Evolutionary conservation across 2,329 filamentous ascomycete species (phyloP), one percentile per base, ranked within the genome.

Genomic region (Hypoxylon sp.): DNA sequence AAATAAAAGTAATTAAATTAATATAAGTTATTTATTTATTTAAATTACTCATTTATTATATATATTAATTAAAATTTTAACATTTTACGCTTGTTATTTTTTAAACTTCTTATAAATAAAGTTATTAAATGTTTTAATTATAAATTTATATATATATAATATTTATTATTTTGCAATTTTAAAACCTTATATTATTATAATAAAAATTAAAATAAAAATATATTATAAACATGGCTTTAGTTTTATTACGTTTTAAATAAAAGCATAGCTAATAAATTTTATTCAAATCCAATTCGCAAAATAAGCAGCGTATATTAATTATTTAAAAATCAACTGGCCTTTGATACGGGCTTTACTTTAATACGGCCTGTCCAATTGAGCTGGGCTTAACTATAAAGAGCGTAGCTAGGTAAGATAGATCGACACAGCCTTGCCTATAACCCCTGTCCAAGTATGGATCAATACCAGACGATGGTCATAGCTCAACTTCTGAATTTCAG

Each of bases 1-100:
- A n/a, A n/a, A n/a, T n/a, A n/a, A n/a, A n/a, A n/a, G n/a, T n/a
- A n/a, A n/a, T n/a, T n/a, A n/a, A n/a, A n/a, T n/a, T n/a, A n/a
- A n/a, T n/a, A n/a, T n/a, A n/a, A n/a, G n/a, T n/a, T n/a, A n/a
- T n/a, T n/a, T n/a, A n/a, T n/a, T n/a, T n/a, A n/a, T n/a, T n/a
- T n/a, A n/a, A n/a, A n/a, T n/a, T n/a, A n/a, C n/a, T n/a, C n/a
- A n/a, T n/a, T n/a, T n/a, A n/a, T n/a, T n/a, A n/a, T n/a, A n/a
- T n/a, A n/a, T n/a, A n/a, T n/a, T n/a, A n/a, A n/a, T n/a, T n/a
- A n/a, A n/a, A n/a, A n/a, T n/a, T n/a, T n/a, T n/a, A n/a, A n/a
- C n/a, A n/a, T 47, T 29, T 29, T 47, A 47, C 27, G 43, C 43
- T 47, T 47, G 27, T 29, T 18, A 35, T 23, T 47, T 47, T 29